Base-by-base conservation (phyloP, 1,284 basidiomycete genomes). In the Rhodotorula mucilaginosa region DNA sequence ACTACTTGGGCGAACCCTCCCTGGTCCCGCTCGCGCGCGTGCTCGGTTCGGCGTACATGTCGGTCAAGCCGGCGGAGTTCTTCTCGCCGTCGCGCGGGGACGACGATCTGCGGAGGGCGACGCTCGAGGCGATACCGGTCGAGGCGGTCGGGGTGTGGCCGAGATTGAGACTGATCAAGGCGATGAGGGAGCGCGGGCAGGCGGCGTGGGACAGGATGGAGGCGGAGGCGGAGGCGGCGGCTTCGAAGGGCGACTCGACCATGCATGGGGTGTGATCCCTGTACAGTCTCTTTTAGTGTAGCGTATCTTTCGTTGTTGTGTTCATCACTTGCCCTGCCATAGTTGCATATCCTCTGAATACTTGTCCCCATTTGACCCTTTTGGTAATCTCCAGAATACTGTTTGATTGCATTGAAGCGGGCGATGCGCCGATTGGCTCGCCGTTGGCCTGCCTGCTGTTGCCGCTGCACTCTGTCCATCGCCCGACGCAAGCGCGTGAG, bases 21-120 rank as follows among this genome's bases (percentile, higher is more conserved):
- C 64, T 74, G 19, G 16, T 68, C 3, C 67, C 71, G 18, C 63
- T 75, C 57, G 71, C 71, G 5, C 31, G 46, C 12, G 58, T 75
- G 5, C 71, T 75, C 60, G 61, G 69, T 10, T 60, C 61, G 4
- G 58, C 74, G 1, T 47, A 47, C 26, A 57, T 71, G 51, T 61
- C 64, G 21, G 48, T 65, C 51, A 67, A 69, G 18, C 71, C 72
- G 13, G 18, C n/a, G 2, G 23, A 26, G 10, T 73, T 73, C 64
- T 75, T 69, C 39, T 21, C 54, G 2, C 48, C 51, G 13, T 1
- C 21, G 31, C 39, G 8, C 7, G 58, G 34, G 34, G 34, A 59
- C 31, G 64, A 65, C 23, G 57, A 63, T 13, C 26, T 63, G n/a
- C 57, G 57, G 16, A 26, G 5, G 12, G 16, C 46, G 29, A 19